Conservation (phyloP, 768 basidiomycete species). For the Lentinula guzmanii region DNA sequence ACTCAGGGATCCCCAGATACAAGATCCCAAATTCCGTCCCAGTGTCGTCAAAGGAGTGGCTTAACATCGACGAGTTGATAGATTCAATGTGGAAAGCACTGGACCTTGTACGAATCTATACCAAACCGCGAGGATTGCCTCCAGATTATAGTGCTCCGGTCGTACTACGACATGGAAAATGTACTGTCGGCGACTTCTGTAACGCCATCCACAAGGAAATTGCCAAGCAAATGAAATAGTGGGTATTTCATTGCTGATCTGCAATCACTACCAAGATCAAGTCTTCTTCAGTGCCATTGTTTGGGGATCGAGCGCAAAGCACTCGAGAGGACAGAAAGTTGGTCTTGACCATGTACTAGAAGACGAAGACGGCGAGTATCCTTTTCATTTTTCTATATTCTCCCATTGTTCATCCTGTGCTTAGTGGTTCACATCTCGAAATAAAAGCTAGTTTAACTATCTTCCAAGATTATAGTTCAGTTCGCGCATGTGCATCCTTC, state of each 20-base stretch:
- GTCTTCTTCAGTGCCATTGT: slow-evolving; percentile 63
- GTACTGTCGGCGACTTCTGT: slow-evolving; percentile 85
- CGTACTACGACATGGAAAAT: slow-evolving; percentile 64
- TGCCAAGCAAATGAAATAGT: slow-evolving; percentile 97
- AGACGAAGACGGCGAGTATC: slow-evolving; percentile 75
- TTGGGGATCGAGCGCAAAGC: slow-evolving; percentile 98
- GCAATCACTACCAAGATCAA: background rate
- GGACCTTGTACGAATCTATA: slow-evolving; percentile 92
- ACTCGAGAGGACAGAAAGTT: slow-evolving; percentile 93
- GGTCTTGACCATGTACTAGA: slow-evolving; percentile 82
- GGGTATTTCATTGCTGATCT: slow-evolving; percentile 18
- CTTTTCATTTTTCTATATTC: background rate
- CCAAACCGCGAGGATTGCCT: slow-evolving; percentile 85
- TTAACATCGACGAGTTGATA: slow-evolving; percentile 93
- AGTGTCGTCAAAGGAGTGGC: slow-evolving; percentile 89
- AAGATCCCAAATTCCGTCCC: slow-evolving; percentile 96
- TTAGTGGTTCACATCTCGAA: slow-evolving; percentile 58
- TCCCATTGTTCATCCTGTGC: slow-evolving; percentile 7
- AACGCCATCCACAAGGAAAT: slow-evolving; percentile 95
- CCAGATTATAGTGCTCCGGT: slow-evolving; percentile 93
- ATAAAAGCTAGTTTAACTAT: slow-evolving; percentile 25
- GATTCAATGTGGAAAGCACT: slow-evolving; percentile 92
- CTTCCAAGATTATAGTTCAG: too few species aligned
- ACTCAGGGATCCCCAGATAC: slow-evolving; percentile 40
- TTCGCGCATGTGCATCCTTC: too few species aligned